Evolutionary conservation across 2,329 filamentous ascomycete genomes (phyloP), one percentile per base, ranked within the genome.

Genomic region (Aspergillus alliaceus): DNA sequence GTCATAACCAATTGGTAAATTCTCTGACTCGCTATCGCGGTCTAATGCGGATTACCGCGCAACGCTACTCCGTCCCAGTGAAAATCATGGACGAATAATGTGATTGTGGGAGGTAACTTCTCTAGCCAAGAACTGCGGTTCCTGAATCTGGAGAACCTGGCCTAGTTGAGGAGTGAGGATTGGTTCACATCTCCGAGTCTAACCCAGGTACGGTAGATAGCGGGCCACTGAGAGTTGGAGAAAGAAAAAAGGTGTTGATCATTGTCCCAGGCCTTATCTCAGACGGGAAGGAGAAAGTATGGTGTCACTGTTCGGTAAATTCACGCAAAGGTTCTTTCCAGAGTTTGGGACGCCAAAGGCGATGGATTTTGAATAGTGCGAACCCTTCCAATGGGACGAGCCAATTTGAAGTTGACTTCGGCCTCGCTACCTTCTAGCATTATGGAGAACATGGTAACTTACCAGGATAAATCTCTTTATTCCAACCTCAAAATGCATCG

Each of bases 181-280:
- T 63, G 61, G 61, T 20, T 47, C 31, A 15, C 8, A 40, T 11
- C 14, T 32, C 59, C 53, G 54, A 54, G 46, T 46, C 58, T 64
- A 64, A 20, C 40, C 62, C 54, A 15, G 31, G 44, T 55, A n/a
- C 20, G 54, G 61, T 35, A 60, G 53, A 48, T 59, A 51, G 57
- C 47, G 60, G 57, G 51, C 59, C 58, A 51, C 53, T 60, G 57
- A 47, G 12, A 51, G 35, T 39, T 51, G 27, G 46, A 46, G 51
- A 44, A 47, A 29, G 20, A 20, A 25, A 27, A 20, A 5, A 22
- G 7, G 12, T 32, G 44, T 31, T 48, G 44, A 48, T 48, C 44
- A 48, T 48, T 9, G 27, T 29, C 27, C 40, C 27, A 34, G 25
- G 12, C 8, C 25, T 52, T 42, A 32, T 52, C 20, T 32, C 35